Evolutionary conservation across 208 protist species (phyloP).

Genomic region (Trypanosoma cruzi): DNA sequence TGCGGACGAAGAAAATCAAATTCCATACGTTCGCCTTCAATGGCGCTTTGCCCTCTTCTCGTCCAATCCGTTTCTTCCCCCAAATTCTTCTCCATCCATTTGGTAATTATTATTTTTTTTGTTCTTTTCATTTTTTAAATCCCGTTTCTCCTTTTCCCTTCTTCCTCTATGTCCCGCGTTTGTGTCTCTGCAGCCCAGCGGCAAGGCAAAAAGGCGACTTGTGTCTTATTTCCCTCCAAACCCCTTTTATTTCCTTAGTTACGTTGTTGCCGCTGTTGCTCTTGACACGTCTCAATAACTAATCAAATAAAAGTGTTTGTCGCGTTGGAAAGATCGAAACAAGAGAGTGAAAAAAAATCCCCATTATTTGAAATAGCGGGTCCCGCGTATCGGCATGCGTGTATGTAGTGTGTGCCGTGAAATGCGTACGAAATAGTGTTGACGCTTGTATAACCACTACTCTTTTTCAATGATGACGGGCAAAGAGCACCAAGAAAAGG

Average conservation of each 20-base stretch:
- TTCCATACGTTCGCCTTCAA: no score
- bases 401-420: not conserved
- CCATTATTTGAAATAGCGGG: not conserved
- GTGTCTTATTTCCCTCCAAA: not conserved
- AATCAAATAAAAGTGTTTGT: not conserved
- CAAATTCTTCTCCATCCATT: no score
- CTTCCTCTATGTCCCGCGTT: not conserved
- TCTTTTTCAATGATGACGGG: not conserved
- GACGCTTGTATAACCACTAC: not conserved
- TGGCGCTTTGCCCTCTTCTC: no score
- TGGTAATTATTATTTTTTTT: no score
- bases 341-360: not conserved
- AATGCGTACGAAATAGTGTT: no score
- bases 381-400: not conserved
- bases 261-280: not conserved
- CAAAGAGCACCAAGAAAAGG: no score
- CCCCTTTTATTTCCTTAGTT: not conserved
- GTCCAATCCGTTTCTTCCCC: no score
- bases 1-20: no score
- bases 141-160: not conserved
- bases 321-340: not conserved
- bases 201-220: not conserved
- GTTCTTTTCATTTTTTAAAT: no score
- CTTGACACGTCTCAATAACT: no score
- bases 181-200: not conserved